phyloP scores from a whole-genome alignment of 495 filamentous ascomycete species.

The Aspergillus biplanus region DNA sequence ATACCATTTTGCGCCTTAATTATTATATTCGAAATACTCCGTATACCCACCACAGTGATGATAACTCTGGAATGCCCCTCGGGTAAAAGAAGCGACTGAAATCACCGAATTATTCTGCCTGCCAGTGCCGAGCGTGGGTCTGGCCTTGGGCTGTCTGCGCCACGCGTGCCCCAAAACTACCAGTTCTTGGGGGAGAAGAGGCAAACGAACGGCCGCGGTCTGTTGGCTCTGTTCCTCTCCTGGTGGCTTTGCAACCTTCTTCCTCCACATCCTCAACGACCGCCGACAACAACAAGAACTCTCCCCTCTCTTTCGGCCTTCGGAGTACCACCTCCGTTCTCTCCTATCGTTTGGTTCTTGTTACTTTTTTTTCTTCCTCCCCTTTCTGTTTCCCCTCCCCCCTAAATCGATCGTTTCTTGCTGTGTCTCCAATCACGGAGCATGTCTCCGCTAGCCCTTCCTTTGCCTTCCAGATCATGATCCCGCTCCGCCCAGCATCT shows the following conservation, averaged over 20 bases:
- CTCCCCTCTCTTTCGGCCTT: constrained; percentile 7
- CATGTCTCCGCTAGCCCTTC: constrained; percentile 39
- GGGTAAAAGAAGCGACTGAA: constrained; percentile 7
- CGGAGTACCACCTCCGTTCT: neutral
- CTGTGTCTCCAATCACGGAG: constrained; percentile 26
- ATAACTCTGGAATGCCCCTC: neutral
- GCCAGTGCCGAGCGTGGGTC: constrained; percentile 18
- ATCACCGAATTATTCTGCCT: constrained; percentile 22
- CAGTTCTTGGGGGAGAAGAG: constrained; percentile 11
- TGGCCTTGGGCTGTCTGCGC: constrained; percentile 17
- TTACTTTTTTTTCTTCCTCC: constrained; percentile 18
- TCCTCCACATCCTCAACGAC: neutral
- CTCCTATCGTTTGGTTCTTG: constrained; percentile 4
- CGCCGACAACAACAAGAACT: constrained; percentile 1
- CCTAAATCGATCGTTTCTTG: constrained; percentile 9
- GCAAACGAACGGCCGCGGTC: neutral
- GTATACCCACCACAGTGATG: no score
- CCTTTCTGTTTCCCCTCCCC: constrained; percentile 7
- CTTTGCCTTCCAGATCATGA: constrained; percentile 50
- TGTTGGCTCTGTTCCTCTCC: neutral
- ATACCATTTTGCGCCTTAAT: neutral
- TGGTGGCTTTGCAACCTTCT: neutral
- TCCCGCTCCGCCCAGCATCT: constrained; percentile 37
- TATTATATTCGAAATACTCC: no score
- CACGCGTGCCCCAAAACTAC: constrained; percentile 17